Base-by-base conservation (phyloP, 768 basidiomycete genomes). In the Candolleomyces efflorescens region DNA sequence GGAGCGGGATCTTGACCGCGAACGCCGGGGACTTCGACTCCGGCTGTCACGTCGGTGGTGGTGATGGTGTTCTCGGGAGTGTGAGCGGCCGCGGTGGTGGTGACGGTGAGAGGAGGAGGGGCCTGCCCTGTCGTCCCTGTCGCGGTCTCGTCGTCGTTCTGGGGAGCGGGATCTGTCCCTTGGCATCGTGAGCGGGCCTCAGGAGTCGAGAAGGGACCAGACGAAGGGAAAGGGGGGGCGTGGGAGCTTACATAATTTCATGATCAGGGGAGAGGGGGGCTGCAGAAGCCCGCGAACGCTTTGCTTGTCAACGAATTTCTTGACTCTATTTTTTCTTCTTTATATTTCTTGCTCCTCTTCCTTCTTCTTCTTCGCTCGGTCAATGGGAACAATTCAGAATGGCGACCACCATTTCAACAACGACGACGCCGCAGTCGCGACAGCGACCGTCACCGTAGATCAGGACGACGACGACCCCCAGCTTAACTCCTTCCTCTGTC, bases 401-500 rank as follows among this genome's bases (percentile, higher is more conserved):
- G 50, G 41, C 41, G 49, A 36, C 15, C 51, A 39, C 36, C 15
- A 37, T 7, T 36, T 3, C 18, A 18, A 37, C 51, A 22, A 37
- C 37, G n/a, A 9, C 53, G 60, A 63, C 44, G 36, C 63, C 62
- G 54, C 61, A 59, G 51, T 60, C 62, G 54, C 69, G 69, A 46
- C 67, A 65, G 56, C 67, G 65, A 38, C 39, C 51, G 50, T 15
- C 47, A 23, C 38, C 43, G 41, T 45, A 55, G 75, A 78, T 41
- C 68, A 69, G 57, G 66, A 67, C 32, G 63, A 68, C 46, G 66
- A 72, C 63, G 85, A 85, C 59, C 86, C 87, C 62, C 82, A 82
- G 64, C 84, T 85, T 69, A 76, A 78, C 56, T 85, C 89, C 18
- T 82, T 93, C 68, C 93, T 94, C 75, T 97, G 95, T 67, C 85